Percentiles rank a stretch among this genome's conserved stretches.
phyloP scores from a whole-genome alignment of 306 rosid species.

The Cucumis hystrix region DNA sequence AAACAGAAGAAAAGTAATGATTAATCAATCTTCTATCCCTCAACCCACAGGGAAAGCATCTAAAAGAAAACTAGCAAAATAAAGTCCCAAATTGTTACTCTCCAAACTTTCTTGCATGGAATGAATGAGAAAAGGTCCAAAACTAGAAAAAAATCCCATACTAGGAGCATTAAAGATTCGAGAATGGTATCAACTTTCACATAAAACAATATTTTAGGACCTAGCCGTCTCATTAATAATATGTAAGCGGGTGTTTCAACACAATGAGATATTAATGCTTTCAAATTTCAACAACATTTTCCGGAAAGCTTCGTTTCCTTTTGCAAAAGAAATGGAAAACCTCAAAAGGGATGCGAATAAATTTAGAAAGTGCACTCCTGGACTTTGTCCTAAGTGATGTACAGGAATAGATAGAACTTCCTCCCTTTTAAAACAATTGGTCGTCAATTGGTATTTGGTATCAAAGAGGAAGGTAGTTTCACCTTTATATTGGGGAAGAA shows the following conservation, averaged over 20 bases:
- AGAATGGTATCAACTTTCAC: neutral
- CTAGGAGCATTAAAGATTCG: neutral
- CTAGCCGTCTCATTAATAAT: neutral
- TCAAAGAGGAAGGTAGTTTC: too few species aligned
- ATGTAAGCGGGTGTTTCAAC: neutral
- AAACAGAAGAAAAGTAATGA: slow-evolving; percentile 8
- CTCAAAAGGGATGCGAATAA: neutral
- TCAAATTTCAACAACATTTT: neutral
- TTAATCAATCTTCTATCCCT: neutral
- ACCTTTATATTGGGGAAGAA: too few species aligned
- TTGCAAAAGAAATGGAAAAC: neutral
- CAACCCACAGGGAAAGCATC: neutral
- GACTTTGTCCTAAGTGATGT: neutral
- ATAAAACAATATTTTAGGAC: too few species aligned
- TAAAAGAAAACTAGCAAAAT: neutral
- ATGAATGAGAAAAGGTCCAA: neutral
- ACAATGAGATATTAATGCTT: neutral
- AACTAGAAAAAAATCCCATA: neutral
- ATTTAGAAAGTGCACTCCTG: neutral
- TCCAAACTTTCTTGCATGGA: neutral
- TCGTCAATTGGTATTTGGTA: neutral
- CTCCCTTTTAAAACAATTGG: neutral
- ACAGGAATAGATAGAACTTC: neutral
- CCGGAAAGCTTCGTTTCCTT: neutral
- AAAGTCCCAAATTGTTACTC: neutral